These are phyloP conservation scores for Anthracocystis setariae DNA, from an alignment of 1,284 basidiomycete species.

Conservation along the genomic window DNA sequence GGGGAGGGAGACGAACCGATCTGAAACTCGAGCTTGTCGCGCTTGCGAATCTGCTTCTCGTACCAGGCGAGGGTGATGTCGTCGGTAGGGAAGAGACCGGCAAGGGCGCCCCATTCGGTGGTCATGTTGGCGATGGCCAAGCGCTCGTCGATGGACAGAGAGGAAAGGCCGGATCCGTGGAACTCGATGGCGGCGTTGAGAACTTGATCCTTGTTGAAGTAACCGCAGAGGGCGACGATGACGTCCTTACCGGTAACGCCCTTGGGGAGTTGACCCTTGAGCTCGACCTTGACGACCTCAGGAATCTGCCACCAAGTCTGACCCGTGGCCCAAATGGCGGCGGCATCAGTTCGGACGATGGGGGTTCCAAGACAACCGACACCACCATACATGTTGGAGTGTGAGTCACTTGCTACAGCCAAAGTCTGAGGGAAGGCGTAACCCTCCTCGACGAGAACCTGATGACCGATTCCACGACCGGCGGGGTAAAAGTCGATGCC, in stretches of 20 bases:
- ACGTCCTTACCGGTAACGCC: slow-evolving; percentile 99
- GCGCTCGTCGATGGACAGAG: slow-evolving; percentile 87
- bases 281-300: slow-evolving; percentile 92
- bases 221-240: slow-evolving; percentile 94
- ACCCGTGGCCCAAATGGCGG: slow-evolving; percentile 97
- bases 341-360: slow-evolving; percentile 81
- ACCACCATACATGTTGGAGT: slow-evolving; percentile 99
- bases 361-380: slow-evolving; percentile 97
- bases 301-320: slow-evolving; percentile 99
- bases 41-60: slow-evolving; percentile 78
- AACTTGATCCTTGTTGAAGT: slow-evolving; percentile 96
- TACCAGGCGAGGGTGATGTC: slow-evolving; percentile 87
- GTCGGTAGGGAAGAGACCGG: slow-evolving; percentile 94
- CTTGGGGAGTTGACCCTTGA: slow-evolving; percentile 81
- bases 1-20: slow-evolving; percentile 71
- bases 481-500: slow-evolving; percentile 96
- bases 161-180: slow-evolving; percentile 86
- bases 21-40: slow-evolving; percentile 81
- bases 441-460: slow-evolving; percentile 66
- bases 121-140: slow-evolving; percentile 91
- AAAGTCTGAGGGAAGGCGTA: slow-evolving; percentile 67
- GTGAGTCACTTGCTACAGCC: slow-evolving; percentile 86
- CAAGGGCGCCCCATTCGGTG: slow-evolving; percentile 98
- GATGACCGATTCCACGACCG: slow-evolving; percentile 88
- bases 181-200: slow-evolving; percentile 99